Percentiles rank a stretch among this genome's conserved stretches.
phyloP scores from a whole-genome alignment of 1,284 basidiomycete genomes.

The Amylostereum areolatum region DNA sequence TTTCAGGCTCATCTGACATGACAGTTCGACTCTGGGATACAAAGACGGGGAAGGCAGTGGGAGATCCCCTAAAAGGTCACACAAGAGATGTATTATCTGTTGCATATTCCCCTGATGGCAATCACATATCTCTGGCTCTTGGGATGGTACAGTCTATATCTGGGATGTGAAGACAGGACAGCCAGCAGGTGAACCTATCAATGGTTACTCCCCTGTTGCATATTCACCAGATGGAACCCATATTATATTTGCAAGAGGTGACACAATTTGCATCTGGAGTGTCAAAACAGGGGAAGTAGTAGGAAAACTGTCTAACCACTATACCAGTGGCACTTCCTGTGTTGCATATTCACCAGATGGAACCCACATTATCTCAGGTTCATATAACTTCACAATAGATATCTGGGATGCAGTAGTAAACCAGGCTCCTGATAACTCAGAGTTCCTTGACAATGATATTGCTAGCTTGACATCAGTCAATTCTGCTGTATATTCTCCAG shows the following conservation, averaged over 20 bases:
- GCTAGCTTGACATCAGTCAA: background rate
- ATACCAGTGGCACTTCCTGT: background rate
- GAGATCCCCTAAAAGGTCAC: background rate
- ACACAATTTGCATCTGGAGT: background rate
- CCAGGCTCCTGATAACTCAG: background rate
- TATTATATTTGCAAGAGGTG: background rate
- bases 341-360: background rate
- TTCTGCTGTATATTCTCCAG: conserved; percentile 22
- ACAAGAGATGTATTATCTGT: background rate
- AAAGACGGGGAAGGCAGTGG: background rate
- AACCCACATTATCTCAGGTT: background rate
- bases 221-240: background rate
- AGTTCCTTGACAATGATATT: background rate
- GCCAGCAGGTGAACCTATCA: background rate
- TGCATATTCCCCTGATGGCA: background rate
- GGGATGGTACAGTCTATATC: background rate
- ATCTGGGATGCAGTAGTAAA: background rate
- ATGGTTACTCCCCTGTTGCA: background rate
- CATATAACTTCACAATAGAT: background rate
- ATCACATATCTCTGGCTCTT: background rate
- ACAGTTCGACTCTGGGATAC: conserved; percentile 8
- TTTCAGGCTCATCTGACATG: conserved; percentile 4
- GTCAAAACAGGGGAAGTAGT: background rate
- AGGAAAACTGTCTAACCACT: background rate
- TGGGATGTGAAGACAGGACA: background rate